Conservation (phyloP, 2,329 filamentous ascomycete genomes). For the Cryphonectria carpinicola region DNA sequence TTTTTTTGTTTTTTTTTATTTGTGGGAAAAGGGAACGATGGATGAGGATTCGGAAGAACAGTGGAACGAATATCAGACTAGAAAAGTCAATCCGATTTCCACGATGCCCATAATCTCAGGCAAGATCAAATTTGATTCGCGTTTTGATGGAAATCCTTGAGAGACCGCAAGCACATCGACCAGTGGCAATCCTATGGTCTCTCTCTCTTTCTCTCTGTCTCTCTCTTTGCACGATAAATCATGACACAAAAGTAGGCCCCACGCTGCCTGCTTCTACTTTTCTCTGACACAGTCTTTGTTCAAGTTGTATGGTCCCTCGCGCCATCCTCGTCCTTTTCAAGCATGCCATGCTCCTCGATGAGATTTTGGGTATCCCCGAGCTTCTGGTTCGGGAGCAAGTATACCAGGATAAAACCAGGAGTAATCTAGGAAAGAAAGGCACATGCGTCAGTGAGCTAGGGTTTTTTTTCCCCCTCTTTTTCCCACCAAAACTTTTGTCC, state of each 20-base stretch:
- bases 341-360: constrained; percentile 16
- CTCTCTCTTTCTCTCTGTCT: too few relatives aligned
- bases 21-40: neutral
- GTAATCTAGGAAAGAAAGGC: neutral
- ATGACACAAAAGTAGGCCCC: too few relatives aligned
- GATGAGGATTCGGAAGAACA: neutral
- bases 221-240: too few relatives aligned
- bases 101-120: neutral
- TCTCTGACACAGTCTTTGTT: neutral
- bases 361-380: constrained; percentile 16
- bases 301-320: neutral
- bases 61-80: neutral
- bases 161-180: too few relatives aligned
- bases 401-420: constrained; percentile 16
- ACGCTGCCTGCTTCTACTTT: neutral
- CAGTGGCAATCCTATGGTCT: too few relatives aligned
- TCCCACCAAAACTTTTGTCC: neutral
- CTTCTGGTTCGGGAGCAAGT: constrained; percentile 19
- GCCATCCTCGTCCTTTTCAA: neutral
- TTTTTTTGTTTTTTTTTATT: neutral
- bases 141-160: neutral
- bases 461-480: too few relatives aligned
- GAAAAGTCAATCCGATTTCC: neutral
- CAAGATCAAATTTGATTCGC: neutral
- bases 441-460: neutral